Base-by-base conservation (phyloP, 2,329 filamentous ascomycete species). In the Gyromitra esculenta region DNA sequence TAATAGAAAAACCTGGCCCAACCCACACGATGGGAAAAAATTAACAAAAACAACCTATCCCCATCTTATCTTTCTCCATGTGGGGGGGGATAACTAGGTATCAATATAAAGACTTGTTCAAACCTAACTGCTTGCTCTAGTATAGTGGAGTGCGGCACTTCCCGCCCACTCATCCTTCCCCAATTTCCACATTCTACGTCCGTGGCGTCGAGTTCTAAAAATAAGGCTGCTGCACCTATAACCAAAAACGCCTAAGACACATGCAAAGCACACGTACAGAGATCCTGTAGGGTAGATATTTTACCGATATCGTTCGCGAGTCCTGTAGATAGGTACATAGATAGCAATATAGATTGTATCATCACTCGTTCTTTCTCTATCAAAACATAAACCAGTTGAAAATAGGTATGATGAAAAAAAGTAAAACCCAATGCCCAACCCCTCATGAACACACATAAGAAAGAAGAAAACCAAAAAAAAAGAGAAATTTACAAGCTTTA, bases 401-500 rank as follows among this genome's bases (percentile, higher is more conserved):
- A 67, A 21, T 68, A 60, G 21, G 37, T 56, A 25, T 18, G 25
- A 67, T 13, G 43, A 66, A 41, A 56, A 60, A 43, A 60, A 60
- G 35, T 41, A 60, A 60, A 39, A 39, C 37, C 57, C 37, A 43
- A 60, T 60, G 8, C 57, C 57, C 37, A 60, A 60, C 41, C 31
- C 66, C 18, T 45, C 66, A 25, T 50, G 6, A 50, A 69, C 6
- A 60, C 18, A 66, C 39, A 68, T 52, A 57, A 68, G 39, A 68
- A 57, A 25, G n/a, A 35, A 57, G 41, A 59, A 57, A 41, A 57
- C 65, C 65, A 68, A 48, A 67, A 57, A 57, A 25, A 64, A 43
- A 63, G 21, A 63, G 62, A 50, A 52, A 65, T 71, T 25, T 63
- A 71, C 68, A 71, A 35, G 31, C n/a, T 56, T 59, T 35, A 62